Conservation (phyloP, 2,329 filamentous ascomycete genomes). For the Fusarium sp. region DNA sequence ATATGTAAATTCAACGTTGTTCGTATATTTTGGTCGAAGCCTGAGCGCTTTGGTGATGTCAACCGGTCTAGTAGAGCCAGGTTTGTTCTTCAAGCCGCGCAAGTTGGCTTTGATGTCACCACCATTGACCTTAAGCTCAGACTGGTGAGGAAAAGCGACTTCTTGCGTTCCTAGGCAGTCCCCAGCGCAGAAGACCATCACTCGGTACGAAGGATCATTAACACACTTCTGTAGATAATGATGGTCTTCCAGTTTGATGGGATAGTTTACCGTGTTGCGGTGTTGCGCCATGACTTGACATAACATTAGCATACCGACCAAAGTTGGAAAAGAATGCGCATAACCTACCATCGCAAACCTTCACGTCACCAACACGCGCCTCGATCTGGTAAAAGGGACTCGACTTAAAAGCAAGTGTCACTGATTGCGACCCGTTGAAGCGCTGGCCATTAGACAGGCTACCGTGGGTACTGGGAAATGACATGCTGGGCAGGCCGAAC, state of each 20-base stretch:
- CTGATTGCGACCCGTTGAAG: slow-evolving; percentile 31
- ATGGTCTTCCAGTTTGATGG: slow-evolving; percentile 62
- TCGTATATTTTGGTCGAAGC: slow-evolving; percentile 76
- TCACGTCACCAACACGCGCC: slow-evolving; percentile 71
- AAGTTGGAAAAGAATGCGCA: not conserved
- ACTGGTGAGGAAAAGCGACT: slow-evolving; percentile 89
- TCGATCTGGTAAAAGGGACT: slow-evolving; percentile 88
- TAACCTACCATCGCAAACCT: slow-evolving; percentile 77
- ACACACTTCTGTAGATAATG: slow-evolving; percentile 66
- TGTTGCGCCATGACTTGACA: slow-evolving; percentile 66
- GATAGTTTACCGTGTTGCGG: slow-evolving; percentile 60
- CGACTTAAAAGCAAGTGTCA: slow-evolving; percentile 63
- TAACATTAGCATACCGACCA: slow-evolving; percentile 15
- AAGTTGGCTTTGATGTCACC: slow-evolving; percentile 93
- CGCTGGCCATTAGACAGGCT: slow-evolving; percentile 40
- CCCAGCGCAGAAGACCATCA: slow-evolving; percentile 86
- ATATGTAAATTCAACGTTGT: slow-evolving; percentile 88
- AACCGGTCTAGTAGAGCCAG: slow-evolving; percentile 91
- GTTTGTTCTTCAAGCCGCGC: slow-evolving; percentile 94
- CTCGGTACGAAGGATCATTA: slow-evolving; percentile 70
- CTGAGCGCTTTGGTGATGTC: slow-evolving; percentile 86
- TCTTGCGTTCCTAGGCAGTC: slow-evolving; percentile 75
- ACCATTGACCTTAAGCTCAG: slow-evolving; percentile 90
- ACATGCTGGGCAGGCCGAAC: slow-evolving; percentile 35
- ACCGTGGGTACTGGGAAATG: slow-evolving; percentile 34